A percentile compares a stretch with the other conserved stretches of the same genome.
Evolutionary conservation across 495 filamentous ascomycete species (phyloP).

Genomic region (Parathielavia hyrcaniae): DNA sequence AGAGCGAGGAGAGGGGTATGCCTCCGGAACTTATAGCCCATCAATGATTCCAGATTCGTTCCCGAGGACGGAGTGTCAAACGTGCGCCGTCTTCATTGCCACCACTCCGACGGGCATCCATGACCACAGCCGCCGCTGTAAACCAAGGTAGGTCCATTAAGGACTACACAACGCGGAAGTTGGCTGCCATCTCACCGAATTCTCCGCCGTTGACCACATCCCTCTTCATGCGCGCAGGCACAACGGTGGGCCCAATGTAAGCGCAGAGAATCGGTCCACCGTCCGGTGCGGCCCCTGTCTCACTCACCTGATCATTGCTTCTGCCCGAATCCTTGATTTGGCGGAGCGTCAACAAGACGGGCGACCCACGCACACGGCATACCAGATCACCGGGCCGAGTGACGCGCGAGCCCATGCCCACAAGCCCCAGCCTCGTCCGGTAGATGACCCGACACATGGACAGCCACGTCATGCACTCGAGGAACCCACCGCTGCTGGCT

Average conservation of each 20-base stretch:
- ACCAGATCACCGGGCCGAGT: constrained; percentile 20
- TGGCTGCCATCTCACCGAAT: neutral
- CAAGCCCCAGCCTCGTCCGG: constrained; percentile 13
- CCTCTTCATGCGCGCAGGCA: constrained; percentile 17
- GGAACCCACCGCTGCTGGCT: constrained; percentile 12
- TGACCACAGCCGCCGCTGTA: no score
- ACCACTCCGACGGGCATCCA: no score
- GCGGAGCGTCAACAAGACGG: constrained; percentile 15
- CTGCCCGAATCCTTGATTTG: no score
- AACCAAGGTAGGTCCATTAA: no score
- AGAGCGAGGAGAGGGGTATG: no score
- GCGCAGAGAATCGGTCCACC: constrained; percentile 10
- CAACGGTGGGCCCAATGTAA: constrained; percentile 15
- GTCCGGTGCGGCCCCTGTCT: neutral
- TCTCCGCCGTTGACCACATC: constrained; percentile 1
- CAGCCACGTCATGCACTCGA: constrained; percentile 24
- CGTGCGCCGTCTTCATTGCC: no score
- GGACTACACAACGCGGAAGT: neutral
- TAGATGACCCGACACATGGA: constrained; percentile 23
- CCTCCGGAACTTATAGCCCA: no score
- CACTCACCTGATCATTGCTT: no score
- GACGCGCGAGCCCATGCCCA: constrained; percentile 20
- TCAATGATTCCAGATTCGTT: no score
- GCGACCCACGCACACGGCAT: constrained; percentile 15
- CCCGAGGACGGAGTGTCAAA: no score